These are phyloP conservation scores for Pythium sukuiense DNA, from an alignment of 352 stramenopile genomes.

Conservation along the genomic window DNA sequence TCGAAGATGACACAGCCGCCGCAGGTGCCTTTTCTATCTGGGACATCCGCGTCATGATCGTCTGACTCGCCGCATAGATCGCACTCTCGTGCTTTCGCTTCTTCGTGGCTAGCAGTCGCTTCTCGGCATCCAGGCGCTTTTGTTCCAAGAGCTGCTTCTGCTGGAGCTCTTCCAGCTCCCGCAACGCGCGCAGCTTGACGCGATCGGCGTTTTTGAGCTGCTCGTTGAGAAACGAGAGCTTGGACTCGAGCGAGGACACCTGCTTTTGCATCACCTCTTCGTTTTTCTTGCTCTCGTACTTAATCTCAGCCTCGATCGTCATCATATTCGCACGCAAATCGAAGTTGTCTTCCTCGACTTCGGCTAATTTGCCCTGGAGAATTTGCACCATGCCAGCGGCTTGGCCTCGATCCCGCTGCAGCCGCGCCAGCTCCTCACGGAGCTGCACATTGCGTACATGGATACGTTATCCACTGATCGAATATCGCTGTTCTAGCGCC, in stretches of 20 bases:
- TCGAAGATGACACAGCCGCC: background rate
- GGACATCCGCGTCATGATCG: conserved; percentile 31
- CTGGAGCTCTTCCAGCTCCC: conserved; percentile 58
- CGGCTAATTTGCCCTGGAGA: conserved; percentile 41
- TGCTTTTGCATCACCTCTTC: conserved; percentile 44
- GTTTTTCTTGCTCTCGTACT: conserved; percentile 41
- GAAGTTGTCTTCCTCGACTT: conserved; percentile 64
- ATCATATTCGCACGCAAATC: conserved; percentile 55
- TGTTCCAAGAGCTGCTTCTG: conserved; percentile 55
- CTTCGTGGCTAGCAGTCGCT: conserved; percentile 60
- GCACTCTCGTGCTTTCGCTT: conserved; percentile 60
- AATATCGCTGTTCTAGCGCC: background rate
- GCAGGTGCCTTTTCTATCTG: conserved; percentile 24
- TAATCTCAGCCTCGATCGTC: conserved; percentile 51
- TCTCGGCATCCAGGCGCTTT: conserved; percentile 70
- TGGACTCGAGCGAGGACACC: conserved; percentile 54
- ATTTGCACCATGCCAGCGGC: conserved; percentile 57
- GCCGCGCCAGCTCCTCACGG: conserved; percentile 34
- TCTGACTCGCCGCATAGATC: conserved; percentile 52
- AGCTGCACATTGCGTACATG: conserved; percentile 21
- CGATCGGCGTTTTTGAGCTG: conserved; percentile 65
- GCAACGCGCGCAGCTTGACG: conserved; percentile 44
- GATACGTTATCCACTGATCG: background rate
- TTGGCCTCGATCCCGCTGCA: conserved; percentile 56
- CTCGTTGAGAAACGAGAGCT: conserved; percentile 48